phyloP scores from a whole-genome alignment of 306 rosid species.

The Cucumis sativus region DNA sequence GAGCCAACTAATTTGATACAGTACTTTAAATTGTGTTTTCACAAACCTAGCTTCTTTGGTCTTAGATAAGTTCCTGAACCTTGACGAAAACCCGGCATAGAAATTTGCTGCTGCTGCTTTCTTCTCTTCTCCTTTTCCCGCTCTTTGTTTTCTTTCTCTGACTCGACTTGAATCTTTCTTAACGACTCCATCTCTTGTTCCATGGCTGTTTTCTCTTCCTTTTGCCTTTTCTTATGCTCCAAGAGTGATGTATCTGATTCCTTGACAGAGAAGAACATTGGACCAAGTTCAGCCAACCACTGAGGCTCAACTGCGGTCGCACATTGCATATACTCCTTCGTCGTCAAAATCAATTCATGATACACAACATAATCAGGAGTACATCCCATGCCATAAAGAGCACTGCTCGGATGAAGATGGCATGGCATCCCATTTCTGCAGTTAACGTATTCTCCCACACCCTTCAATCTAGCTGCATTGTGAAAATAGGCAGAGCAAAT shows the following conservation, averaged over 20 bases:
- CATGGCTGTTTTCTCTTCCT: constrained; percentile 87
- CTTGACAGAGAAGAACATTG: constrained; percentile 95
- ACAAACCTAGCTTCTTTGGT: constrained; percentile 74
- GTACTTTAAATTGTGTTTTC: not conserved
- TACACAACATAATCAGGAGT: constrained; percentile 87
- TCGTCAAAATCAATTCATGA: constrained; percentile 72
- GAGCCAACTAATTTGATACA: not conserved
- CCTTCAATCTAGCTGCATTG: constrained; percentile 81
- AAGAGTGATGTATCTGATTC: constrained; percentile 85
- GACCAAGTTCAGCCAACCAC: constrained; percentile 93
- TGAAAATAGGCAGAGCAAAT: constrained; percentile 94
- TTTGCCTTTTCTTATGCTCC: constrained; percentile 86
- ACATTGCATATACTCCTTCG: constrained; percentile 95
- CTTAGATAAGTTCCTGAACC: constrained; percentile 82
- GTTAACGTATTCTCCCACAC: constrained; percentile 93
- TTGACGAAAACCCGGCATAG: constrained; percentile 59
- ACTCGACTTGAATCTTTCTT: constrained; percentile 64
- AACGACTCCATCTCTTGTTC: constrained; percentile 95
- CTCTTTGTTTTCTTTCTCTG: constrained; percentile 41
- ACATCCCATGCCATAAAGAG: constrained; percentile 95
- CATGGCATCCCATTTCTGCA: constrained; percentile 84
- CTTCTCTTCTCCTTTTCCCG: constrained; percentile 49
- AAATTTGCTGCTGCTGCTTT: constrained; percentile 62
- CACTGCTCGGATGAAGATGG: constrained; percentile 96
- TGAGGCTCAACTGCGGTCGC: constrained; percentile 97